Evolutionary conservation across 2,329 filamentous ascomycete genomes (phyloP), one percentile per base, ranked within the genome.

Genomic region (Zelopaecilomyces penicillatus): DNA sequence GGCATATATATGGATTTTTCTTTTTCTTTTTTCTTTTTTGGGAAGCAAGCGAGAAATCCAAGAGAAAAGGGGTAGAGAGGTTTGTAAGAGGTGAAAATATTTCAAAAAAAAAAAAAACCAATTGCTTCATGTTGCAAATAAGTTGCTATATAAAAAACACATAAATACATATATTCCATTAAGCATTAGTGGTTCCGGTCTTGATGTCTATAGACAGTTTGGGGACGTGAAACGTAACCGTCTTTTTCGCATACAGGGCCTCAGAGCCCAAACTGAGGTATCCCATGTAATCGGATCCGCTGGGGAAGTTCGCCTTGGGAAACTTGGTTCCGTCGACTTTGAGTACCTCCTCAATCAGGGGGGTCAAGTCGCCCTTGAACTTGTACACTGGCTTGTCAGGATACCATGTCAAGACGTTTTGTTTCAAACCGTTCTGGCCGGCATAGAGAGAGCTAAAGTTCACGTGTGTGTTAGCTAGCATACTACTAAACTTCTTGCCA

Each of bases 181-280:
- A 19, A 19, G 19, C 19, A 19, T 19, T 19, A 19, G 19, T 19
- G 19, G 19, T 19, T 19, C 19, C 19, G 19, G 46, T 49, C 39
- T 53, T 48, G n/a, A 66, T 54, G 36, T 67, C 59, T 50, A 70
- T 63, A 29, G 63, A 57, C 34, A 70, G 50, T 26, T 54, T 46
- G 6, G 64, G 58, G 3, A 74, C 71, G 31, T 60, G 60, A 50
- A 78, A 75, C 1, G 74, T 78, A 41, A 76, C 72, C 34, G 66
- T 68, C 4, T 55, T 52, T 27, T 54, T 45, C 6, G 67, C 60
- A 5, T 59, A 68, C 56, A 71, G 73, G 0, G 72, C 64, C 54
- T 78, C 75, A 10, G 69, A 68, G 26, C 75, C 75, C 49, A 78
- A 71, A 38, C 65, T 65, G 52, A 76, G 60, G 50, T 75, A 72